Base-by-base conservation (phyloP, 78 protist genomes). In the Dictyostelium firmibasis region DNA sequence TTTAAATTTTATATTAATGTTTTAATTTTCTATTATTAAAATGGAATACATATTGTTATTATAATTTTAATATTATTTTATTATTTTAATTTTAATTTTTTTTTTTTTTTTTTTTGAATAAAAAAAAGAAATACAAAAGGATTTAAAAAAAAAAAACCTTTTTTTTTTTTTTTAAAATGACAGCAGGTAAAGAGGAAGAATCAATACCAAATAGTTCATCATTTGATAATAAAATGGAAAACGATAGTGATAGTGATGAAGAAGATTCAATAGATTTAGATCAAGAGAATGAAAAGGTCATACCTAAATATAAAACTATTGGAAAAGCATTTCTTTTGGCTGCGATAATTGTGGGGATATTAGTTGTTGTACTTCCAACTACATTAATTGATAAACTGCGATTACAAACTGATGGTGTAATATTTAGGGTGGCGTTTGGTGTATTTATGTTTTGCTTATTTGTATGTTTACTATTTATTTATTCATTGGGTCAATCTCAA, bases 381-480 rank as follows among this genome's bases (percentile, higher is more conserved):
- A 36, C 84, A 31, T 20, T 89, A 3, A 9, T 44, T 4, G 31
- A 62, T 16, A 57, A 67, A 18, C 8, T 89, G 1, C 33, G 44
- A 36, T 27, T 67, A 25, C 23, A 50, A 29, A 10, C 60, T 0
- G 70, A 78, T 27, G 94, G 87, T 81, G 75, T 89, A 7, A 36
- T 89, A 7, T 89, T 81, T 33, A 47, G 83, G 20, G 36, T 25
- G 4, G 31, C 74, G 2, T 89, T 89, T 81, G 94, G 83, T 20
- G 38, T 72, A 10, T 89, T 89, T 89, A 72, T 89, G 77, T 20
- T 70, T 20, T 89, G 88, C 69, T 85, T 89, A 29, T 81, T 89
- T 50, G 38, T 70, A 35, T 89, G 94, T 81, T 18, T 89, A 36
- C 53, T 69, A 13, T 69, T 35, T 10, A 81, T 89, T 7, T 89